phyloP scores from a whole-genome alignment of 2,329 filamentous ascomycete species.

The Monilinia fructigena region DNA sequence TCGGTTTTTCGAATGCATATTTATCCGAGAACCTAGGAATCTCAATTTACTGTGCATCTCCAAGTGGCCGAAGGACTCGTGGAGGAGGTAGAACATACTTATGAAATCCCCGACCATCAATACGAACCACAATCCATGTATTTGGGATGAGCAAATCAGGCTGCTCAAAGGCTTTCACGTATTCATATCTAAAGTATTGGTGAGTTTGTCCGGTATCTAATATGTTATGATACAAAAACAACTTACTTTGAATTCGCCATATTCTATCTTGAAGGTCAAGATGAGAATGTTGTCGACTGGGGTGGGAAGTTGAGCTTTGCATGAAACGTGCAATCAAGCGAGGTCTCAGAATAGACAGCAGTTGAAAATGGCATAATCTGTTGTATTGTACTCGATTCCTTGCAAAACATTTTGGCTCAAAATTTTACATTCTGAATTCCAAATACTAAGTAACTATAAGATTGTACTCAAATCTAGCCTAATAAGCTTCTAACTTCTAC shows the following conservation, averaged over 20 bases:
- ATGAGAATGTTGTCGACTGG: background rate
- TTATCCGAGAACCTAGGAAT: conserved; percentile 69
- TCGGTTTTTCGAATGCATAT: conserved; percentile 87
- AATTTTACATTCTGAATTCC: background rate
- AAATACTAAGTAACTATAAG: too few species aligned
- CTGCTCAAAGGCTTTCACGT: conserved; percentile 87
- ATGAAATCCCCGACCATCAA: conserved; percentile 93
- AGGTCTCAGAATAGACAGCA: conserved; percentile 12
- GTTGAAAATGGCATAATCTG: background rate
- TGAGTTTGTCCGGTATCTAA: background rate
- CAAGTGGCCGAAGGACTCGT: background rate
- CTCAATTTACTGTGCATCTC: background rate
- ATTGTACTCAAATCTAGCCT: background rate
- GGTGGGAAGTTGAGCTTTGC: background rate
- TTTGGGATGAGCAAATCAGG: conserved; percentile 77
- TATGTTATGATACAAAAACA: background rate
- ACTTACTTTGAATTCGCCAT: conserved; percentile 40
- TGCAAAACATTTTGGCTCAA: background rate
- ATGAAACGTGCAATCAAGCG: conserved; percentile 13
- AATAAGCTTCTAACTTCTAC: background rate
- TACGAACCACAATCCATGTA: conserved; percentile 92
- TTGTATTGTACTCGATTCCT: background rate
- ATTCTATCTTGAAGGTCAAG: background rate
- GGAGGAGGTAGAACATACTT: conserved; percentile 57
- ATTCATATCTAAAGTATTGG: conserved; percentile 69